These are phyloP conservation scores for Mycena epipterygia DNA, from an alignment of 768 basidiomycete genomes.

Conservation along the genomic window DNA sequence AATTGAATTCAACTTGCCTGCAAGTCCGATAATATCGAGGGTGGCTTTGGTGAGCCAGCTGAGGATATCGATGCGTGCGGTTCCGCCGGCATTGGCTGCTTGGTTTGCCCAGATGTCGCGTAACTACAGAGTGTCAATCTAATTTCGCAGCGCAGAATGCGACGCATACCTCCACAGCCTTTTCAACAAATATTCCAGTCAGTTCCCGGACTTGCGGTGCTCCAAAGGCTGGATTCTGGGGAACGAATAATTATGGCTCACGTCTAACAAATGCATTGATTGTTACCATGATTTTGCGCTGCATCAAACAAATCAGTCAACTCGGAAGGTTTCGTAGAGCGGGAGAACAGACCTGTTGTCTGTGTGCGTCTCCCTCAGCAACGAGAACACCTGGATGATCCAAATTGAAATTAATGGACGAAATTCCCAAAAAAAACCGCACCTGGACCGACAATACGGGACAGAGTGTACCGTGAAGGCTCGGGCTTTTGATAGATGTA, in stretches of 20 bases:
- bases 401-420: background rate
- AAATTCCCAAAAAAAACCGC: background rate
- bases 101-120: slow-evolving; percentile 45
- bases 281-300: slow-evolving; percentile 34
- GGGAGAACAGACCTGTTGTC: slow-evolving; percentile 21
- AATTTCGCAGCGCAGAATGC: background rate
- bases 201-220: slow-evolving; percentile 39
- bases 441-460: slow-evolving; percentile 34
- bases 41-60: slow-evolving; percentile 31
- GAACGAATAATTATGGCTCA: background rate
- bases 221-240: slow-evolving; percentile 42
- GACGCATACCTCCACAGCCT: slow-evolving; percentile 36
- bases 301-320: background rate
- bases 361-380: slow-evolving; percentile 26
- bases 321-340: background rate
- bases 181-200: slow-evolving; percentile 35
- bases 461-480: slow-evolving; percentile 9
- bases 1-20: background rate
- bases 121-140: slow-evolving; percentile 29
- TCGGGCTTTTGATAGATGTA: slow-evolving; percentile 28
- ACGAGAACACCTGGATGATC: slow-evolving; percentile 25
- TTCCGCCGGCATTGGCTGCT: slow-evolving; percentile 10
- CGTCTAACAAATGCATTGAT: background rate
- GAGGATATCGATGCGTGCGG: slow-evolving; percentile 19
- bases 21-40: slow-evolving; percentile 32